Evolutionary conservation across 2,329 filamentous ascomycete species (phyloP).

Genomic region (Sclerotinia spermophila): DNA sequence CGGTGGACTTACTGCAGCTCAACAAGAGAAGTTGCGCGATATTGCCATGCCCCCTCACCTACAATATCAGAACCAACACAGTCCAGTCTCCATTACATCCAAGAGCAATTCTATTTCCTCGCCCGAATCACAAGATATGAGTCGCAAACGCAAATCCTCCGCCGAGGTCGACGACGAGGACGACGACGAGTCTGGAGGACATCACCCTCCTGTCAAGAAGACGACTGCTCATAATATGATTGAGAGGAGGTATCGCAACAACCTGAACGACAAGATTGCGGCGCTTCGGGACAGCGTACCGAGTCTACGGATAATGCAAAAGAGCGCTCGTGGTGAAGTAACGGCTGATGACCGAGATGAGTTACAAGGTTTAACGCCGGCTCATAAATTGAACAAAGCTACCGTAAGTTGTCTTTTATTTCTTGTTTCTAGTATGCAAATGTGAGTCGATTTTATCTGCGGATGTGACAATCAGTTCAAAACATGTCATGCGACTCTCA

Average conservation of each 20-base stretch:
- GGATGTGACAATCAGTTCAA: neutral
- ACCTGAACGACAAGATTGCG: conserved; percentile 95
- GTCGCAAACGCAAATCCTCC: conserved; percentile 68
- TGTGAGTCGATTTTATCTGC: conserved; percentile 8
- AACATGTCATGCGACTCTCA: conserved; percentile 19
- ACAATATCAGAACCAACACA: conserved; percentile 50
- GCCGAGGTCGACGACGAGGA: conserved; percentile 54
- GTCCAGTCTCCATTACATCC: conserved; percentile 53
- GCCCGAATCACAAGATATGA: conserved; percentile 52
- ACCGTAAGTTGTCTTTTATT: conserved; percentile 51
- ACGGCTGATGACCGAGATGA: conserved; percentile 74
- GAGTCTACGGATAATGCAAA: conserved; percentile 79
- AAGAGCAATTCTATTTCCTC: conserved; percentile 52
- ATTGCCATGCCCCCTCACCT: conserved; percentile 63
- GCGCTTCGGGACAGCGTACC: conserved; percentile 89
- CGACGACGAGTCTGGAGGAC: conserved; percentile 57
- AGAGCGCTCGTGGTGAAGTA: conserved; percentile 65
- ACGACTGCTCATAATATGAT: conserved; percentile 98
- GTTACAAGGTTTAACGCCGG: conserved; percentile 74
- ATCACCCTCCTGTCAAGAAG: conserved; percentile 69
- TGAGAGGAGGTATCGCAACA: conserved; percentile 93
- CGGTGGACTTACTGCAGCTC: conserved; percentile 51
- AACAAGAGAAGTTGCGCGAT: conserved; percentile 58
- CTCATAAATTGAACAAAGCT: conserved; percentile 97
- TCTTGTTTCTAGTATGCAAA: neutral